Evolutionary conservation across 345 rosid genomes (phyloP), one percentile per base, ranked within the genome.

Genomic region (Moricandia moricandioides): DNA sequence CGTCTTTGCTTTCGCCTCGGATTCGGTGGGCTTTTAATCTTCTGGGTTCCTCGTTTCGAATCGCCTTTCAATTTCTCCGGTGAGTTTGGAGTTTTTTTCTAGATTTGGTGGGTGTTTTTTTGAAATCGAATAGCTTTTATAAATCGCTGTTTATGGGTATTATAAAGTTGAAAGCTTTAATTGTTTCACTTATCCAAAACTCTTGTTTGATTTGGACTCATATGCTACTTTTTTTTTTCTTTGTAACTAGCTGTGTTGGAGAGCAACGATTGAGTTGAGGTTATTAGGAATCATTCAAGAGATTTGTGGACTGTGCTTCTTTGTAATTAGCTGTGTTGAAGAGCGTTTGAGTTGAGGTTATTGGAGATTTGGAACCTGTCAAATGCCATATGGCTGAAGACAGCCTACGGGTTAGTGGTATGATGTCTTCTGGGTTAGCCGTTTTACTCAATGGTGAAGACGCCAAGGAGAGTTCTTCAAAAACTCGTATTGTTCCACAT

Each of bases 371-470:
- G 52, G 9, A 37, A 13, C 39, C 12, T 74, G 59, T 16, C 82
- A 72, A 26, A 21, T 76, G 74, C 59, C 71, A 73, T 60, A 95
- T 95, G 99, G 97, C 91, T 63, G 99, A 95, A 82, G 91, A 89
- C 17, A 69, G 86, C 79, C 84, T 73, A 31, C 87, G 91, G 79
- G 47, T 79, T 57, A 84, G 92, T 75, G 84, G 91, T 75, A 88
- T 88, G 85, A 74, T 84, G 79, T 79, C 97, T 76, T 88, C 99
- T 82, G 99, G 99, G 54, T 85, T 95, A 82, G 97, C 97, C 17
- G 89, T 90, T 71, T 76, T 95, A 70, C 86, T 92, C 65, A 84
- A 78, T 33, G 84, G 84, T 58, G 89, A 86, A 65, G 95, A 86
- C 74, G 83, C 85, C 69, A 87, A 81, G 74, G 87, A 86, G 3